phyloP scores from a whole-genome alignment of 257 asterid species.

The Ophiorrhiza pumila region DNA sequence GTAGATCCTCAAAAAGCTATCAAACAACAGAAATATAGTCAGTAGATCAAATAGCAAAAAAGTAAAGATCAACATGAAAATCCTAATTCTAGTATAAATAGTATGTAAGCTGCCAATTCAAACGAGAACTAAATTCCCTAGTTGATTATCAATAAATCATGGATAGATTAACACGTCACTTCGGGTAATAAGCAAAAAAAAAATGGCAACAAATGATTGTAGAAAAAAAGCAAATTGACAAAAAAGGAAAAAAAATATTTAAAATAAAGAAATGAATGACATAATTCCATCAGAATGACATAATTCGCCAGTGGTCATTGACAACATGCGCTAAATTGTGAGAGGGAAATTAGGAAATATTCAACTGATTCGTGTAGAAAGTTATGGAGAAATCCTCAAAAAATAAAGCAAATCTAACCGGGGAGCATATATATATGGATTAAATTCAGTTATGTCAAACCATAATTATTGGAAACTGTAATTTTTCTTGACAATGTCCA shows the following conservation, averaged over 20 bases:
- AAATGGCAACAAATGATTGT: neutral
- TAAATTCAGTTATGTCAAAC: neutral
- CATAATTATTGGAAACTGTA: neutral
- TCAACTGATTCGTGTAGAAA: neutral
- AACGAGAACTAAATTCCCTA: neutral
- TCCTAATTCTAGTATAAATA: neutral
- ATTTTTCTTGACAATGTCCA: neutral
- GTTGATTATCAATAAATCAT: neutral
- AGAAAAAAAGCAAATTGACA: neutral
- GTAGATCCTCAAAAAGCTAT: constrained; percentile 67
- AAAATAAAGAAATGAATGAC: neutral
- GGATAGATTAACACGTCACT: neutral
- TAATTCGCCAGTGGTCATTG: neutral
- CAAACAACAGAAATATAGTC: constrained; percentile 26
- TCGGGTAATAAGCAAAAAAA: neutral
- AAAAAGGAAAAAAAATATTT: neutral
- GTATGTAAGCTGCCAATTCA: too few relatives aligned
- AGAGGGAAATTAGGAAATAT: neutral
- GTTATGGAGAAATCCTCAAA: neutral
- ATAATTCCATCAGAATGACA: neutral
- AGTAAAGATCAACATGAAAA: neutral
- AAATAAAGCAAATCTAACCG: neutral
- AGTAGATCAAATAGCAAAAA: constrained; percentile 1
- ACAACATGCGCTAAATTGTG: neutral
- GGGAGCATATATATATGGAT: neutral